A percentile compares a stretch with the other conserved stretches of the same genome.
Conservation (phyloP, 345 rosid genomes). For the Lumnitzera littorea region DNA sequence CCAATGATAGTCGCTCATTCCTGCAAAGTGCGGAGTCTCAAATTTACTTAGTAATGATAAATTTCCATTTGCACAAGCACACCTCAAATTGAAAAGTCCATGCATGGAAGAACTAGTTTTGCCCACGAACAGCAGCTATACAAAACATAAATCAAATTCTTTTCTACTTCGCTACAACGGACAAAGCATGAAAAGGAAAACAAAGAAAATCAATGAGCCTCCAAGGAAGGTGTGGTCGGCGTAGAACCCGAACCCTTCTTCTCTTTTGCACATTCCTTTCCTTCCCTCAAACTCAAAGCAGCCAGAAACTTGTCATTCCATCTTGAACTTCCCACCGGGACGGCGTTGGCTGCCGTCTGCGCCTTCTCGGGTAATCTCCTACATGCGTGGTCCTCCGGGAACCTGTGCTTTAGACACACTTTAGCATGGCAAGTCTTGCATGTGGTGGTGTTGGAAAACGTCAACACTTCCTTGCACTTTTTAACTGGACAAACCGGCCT, state of each 20-base stretch:
- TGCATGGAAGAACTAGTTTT: too few relatives aligned
- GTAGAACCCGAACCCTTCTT: constrained; percentile 18
- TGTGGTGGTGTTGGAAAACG: constrained; percentile 50
- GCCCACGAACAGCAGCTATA: too few relatives aligned
- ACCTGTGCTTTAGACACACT: constrained; percentile 74
- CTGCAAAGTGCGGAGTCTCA: too few relatives aligned
- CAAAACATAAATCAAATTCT: too few relatives aligned
- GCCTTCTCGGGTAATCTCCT: constrained; percentile 6
- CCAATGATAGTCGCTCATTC: too few relatives aligned
- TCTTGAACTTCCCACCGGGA: constrained; percentile 8
- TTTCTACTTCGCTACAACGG: neutral
- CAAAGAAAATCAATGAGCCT: constrained; percentile 19
- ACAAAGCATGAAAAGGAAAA: neutral
- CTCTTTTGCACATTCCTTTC: constrained; percentile 35
- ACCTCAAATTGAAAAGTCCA: too few relatives aligned
- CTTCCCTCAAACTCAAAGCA: constrained; percentile 42
- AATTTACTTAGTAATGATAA: too few relatives aligned
- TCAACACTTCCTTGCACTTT: constrained; percentile 59
- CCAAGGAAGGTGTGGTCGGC: constrained; percentile 20
- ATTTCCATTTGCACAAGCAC: too few relatives aligned
- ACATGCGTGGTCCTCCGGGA: constrained; percentile 70
- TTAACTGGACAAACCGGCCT: constrained; percentile 54
- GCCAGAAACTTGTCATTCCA: constrained; percentile 53
- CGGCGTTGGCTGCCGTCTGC: neutral
- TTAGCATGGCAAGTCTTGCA: constrained; percentile 67